Evolutionary conservation across 345 rosid genomes (phyloP).

Genomic region (Salix viminalis): DNA sequence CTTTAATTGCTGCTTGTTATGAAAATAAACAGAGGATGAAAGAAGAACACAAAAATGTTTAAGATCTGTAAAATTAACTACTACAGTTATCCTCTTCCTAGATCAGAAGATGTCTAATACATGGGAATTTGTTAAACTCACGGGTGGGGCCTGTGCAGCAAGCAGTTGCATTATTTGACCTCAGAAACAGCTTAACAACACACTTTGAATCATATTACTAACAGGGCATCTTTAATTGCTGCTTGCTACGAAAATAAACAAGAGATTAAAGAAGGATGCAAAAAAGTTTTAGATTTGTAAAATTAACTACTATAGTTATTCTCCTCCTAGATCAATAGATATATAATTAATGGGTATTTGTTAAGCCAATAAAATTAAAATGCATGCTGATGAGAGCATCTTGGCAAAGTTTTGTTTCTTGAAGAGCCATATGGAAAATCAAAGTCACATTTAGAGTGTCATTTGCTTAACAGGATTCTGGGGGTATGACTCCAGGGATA

Average conservation of each 20-base stretch:
- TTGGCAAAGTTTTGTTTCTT: not conserved
- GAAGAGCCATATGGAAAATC: not conserved
- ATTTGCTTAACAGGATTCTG: not conserved
- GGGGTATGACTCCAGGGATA: not conserved
- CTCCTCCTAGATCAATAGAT: not conserved
- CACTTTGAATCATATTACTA: not conserved
- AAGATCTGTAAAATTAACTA: not conserved
- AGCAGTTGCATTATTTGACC: not conserved
- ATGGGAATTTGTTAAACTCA: not conserved
- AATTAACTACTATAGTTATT: not conserved
- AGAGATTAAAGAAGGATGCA: not conserved
- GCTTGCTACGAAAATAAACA: not conserved
- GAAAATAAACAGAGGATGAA: not conserved
- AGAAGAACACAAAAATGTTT: not conserved
- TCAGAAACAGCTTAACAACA: not conserved
- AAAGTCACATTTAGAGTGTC: not conserved
- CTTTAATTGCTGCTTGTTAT: not conserved
- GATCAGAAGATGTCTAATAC: not conserved
- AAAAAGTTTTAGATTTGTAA: not conserved
- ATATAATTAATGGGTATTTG: not conserved
- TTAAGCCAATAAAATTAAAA: not conserved
- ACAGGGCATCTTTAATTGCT: not conserved
- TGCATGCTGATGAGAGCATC: not conserved
- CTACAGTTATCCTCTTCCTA: not conserved
- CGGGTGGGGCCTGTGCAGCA: not conserved